Evolutionary conservation across 495 filamentous ascomycete species (phyloP).

Genomic region (Penicillium taxi): DNA sequence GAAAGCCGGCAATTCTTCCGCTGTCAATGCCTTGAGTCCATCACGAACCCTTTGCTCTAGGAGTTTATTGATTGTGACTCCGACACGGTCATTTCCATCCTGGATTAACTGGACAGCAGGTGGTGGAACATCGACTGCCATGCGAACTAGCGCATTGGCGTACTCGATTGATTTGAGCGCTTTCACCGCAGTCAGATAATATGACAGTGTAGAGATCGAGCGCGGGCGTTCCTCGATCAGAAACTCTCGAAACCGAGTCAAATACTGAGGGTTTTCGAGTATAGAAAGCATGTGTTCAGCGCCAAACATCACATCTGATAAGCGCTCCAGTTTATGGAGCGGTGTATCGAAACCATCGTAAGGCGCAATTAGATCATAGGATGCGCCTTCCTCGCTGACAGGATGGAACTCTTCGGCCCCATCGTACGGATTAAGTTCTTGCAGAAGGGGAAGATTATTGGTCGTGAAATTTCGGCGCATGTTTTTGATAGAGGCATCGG

Average conservation of each 20-base stretch:
- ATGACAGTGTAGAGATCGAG: conserved; percentile 56
- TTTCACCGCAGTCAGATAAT: conserved; percentile 59
- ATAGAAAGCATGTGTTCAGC: conserved; percentile 51
- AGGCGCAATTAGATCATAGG: conserved; percentile 25
- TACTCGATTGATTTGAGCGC: conserved; percentile 64
- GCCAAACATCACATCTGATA: conserved; percentile 58
- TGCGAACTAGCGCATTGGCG: conserved; percentile 54
- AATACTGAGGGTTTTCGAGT: conserved; percentile 57
- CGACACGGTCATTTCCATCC: conserved; percentile 35
- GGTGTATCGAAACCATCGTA: conserved; percentile 18
- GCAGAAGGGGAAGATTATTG: conserved; percentile 18
- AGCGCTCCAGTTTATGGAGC: conserved; percentile 45
- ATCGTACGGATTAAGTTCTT: conserved; percentile 20
- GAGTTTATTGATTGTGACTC: conserved; percentile 42
- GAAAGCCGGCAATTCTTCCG: conserved; percentile 63
- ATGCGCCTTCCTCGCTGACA: conserved; percentile 21
- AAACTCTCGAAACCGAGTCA: conserved; percentile 55
- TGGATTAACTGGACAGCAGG: conserved; percentile 37
- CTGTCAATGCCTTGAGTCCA: conserved; percentile 52
- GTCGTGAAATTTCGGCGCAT: conserved; percentile 18
- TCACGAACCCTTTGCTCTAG: conserved; percentile 51
- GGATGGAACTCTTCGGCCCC: conserved; percentile 22
- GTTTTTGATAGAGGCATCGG: conserved; percentile 16
- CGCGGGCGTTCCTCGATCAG: conserved; percentile 64
- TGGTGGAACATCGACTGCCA: conserved; percentile 20